A percentile compares a stretch with the other conserved stretches of the same genome.
phyloP scores from a whole-genome alignment of 305 asterid species.

The Solanum hybrid region DNA sequence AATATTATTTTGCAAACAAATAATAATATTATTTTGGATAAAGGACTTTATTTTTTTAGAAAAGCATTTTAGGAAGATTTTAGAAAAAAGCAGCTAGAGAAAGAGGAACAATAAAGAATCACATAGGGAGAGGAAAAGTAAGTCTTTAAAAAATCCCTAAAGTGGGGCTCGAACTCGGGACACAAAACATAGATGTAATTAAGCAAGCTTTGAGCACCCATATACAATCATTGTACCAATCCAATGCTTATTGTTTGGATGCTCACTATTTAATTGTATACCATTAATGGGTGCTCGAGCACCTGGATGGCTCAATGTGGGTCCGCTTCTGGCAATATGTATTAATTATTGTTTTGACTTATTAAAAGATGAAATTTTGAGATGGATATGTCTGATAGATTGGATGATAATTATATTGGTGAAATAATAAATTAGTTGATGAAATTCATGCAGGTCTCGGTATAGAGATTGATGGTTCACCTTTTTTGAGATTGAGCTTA shows the following conservation, averaged over 20 bases:
- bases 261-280: neutral
- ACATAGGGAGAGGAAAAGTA: neutral
- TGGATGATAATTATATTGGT: neutral
- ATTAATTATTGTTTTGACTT: neutral
- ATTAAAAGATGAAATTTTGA: neutral
- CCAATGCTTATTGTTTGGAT: neutral
- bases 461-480: neutral
- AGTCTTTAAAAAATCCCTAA: neutral
- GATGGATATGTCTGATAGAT: neutral
- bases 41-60: neutral
- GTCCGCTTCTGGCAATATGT: neutral
- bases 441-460: neutral
- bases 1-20: too few species aligned
- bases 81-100: neutral
- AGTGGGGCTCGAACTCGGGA: neutral
- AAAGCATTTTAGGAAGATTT: neutral
- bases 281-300: neutral
- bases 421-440: neutral
- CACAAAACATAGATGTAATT: neutral
- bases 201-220: neutral
- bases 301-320: neutral
- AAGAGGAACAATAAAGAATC: neutral
- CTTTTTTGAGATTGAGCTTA: neutral
- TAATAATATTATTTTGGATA: neutral
- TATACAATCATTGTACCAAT: neutral